Base-by-base conservation (phyloP, 345 rosid species). In the Gossypium turneri region DNA sequence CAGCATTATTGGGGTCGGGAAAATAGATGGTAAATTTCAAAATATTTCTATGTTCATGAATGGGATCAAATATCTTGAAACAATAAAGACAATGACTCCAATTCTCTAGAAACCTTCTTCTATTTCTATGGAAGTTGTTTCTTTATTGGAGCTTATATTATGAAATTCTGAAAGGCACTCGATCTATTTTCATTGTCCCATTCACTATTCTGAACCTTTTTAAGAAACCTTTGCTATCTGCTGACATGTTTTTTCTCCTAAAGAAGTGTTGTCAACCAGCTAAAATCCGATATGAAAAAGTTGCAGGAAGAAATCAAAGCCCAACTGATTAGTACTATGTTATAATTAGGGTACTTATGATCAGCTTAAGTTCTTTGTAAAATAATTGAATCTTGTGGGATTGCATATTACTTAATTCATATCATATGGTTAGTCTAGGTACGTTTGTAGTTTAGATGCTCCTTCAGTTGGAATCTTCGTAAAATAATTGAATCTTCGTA, bases 221-320 rank as follows among this genome's bases (percentile, higher is more conserved):
- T 22, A 2, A 38, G 17, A 50, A 47, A 12, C 22, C 25, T 25
- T 7, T 73, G 27, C 53, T 50, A 65, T 55, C 57, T 55, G 13
- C 63, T 25, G 44, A 12, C 25, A 5, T 15, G 12, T 6, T 44
- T 2, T 38, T 81, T 62, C 80, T 63, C 67, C 68, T 90, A 93
- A 97, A 89, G 98, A 90, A 82, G 90, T 82, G 81, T 81, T 86
- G 94, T 93, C 86, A 90, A 93, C 87, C 96, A 90, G 84, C 88
- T 95, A 70, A 95, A 95, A 78, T 90, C 86, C 70, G 98, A 95
- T 74, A 88, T 93, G 92, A 96, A 86, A 79, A 84, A 78, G 76
- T 87, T 95, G 77, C 91, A 88, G 67, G 91, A 85, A 78, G 94
- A 95, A 79, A 89, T 95, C 81, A 91, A 84, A 73, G 87, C 73